A percentile compares a stretch with the other conserved stretches of the same genome.
These are phyloP conservation scores for Penicillium nucicola DNA, from an alignment of 495 filamentous ascomycete species.

Conservation along the genomic window DNA sequence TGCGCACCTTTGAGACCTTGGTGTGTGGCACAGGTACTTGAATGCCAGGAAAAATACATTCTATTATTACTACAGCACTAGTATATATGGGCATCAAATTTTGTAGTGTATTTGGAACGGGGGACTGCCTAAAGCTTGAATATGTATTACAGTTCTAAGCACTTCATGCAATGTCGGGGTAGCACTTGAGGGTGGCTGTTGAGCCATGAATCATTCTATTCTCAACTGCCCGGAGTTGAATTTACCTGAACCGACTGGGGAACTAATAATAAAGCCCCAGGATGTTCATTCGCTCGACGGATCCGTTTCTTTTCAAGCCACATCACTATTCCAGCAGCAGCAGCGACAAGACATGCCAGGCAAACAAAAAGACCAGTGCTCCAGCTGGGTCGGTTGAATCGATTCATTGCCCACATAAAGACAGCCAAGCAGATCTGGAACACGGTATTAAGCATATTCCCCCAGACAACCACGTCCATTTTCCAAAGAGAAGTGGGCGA, in stretches of 20 bases:
- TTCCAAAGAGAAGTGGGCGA: slow-evolving; percentile 69
- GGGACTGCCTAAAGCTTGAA: no score
- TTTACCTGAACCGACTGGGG: no score
- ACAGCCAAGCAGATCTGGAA: slow-evolving; percentile 65
- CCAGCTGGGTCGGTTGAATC: slow-evolving; percentile 69
- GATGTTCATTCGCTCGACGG: neutral
- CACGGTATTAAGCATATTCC: slow-evolving; percentile 72
- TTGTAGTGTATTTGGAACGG: no score
- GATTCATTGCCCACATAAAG: slow-evolving; percentile 78
- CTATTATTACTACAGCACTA: no score
- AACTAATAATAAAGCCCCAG: neutral
- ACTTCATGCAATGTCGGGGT: no score
- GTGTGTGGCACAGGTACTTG: no score
- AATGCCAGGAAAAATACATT: no score
- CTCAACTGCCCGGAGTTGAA: no score
- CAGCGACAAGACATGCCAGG: slow-evolving; percentile 65
- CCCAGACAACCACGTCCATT: slow-evolving; percentile 75
- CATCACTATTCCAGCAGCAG: slow-evolving; percentile 63
- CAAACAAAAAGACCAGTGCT: slow-evolving; percentile 71
- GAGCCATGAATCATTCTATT: no score
- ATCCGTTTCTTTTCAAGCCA: slow-evolving; percentile 49
- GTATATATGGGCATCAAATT: no score
- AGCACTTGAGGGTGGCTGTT: no score
- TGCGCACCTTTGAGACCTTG: neutral
- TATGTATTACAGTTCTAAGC: no score